Conservation (phyloP, 768 basidiomycete species). For the Calocera viscosa region DNA sequence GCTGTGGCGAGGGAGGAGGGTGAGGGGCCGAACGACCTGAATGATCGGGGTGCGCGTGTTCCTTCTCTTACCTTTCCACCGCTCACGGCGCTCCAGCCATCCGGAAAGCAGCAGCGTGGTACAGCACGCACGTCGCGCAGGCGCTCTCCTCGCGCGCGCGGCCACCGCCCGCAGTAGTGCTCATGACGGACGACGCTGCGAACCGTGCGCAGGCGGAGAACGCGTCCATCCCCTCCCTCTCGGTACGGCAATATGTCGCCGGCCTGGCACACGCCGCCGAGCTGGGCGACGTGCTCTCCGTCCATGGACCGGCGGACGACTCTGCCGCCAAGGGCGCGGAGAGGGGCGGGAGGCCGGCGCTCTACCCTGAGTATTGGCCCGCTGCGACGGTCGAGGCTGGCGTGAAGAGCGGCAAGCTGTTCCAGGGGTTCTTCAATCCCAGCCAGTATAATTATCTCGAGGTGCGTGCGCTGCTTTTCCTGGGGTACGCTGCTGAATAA, state of each 20-base stretch:
- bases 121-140: conserved; percentile 50
- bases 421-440: conserved; percentile 91
- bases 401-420: conserved; percentile 67
- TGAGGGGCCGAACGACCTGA: conserved; percentile 84
- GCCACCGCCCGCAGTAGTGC: conserved; percentile 49
- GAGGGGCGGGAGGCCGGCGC: conserved; percentile 37
- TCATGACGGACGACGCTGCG: conserved; percentile 81
- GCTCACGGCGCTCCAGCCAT: conserved; percentile 46
- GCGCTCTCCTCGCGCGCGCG: background rate
- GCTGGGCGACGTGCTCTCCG: conserved; percentile 72
- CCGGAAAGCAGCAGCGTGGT: conserved; percentile 78
- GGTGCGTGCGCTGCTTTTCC: conserved; percentile 31
- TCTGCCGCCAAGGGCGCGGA: conserved; percentile 45
- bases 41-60: conserved; percentile 65
- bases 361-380: conserved; percentile 82
- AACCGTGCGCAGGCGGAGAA: conserved; percentile 65
- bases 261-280: conserved; percentile 50
- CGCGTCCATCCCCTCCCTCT: conserved; percentile 43
- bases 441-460: conserved; percentile 94
- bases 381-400: conserved; percentile 61
- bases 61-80: background rate
- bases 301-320: conserved; percentile 38
- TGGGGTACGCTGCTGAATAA: background rate
- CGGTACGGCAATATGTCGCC: conserved; percentile 73
- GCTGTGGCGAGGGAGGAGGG: conserved; percentile 62